A percentile compares a stretch with the other conserved stretches of the same genome.
Conservation (phyloP, 352 stramenopile species). For the Hyaloperonospora brassicae region DNA sequence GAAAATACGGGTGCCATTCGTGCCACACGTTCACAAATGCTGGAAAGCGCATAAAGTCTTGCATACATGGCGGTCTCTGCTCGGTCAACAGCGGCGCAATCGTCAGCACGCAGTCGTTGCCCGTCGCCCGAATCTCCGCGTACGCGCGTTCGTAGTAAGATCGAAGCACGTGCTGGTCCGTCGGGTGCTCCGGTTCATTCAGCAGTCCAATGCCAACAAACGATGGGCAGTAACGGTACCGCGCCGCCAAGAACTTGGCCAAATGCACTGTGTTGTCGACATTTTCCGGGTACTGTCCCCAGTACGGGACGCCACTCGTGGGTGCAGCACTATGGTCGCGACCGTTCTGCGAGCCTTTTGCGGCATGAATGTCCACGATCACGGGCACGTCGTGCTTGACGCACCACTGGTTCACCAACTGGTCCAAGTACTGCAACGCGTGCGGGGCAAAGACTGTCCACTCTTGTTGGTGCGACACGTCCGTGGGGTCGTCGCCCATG, state of each 20-base stretch:
- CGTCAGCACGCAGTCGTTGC: slow-evolving; percentile 71
- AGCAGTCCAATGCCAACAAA: slow-evolving; percentile 70
- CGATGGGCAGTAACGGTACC: slow-evolving; percentile 61
- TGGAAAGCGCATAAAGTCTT: slow-evolving; percentile 49
- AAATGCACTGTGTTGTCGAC: slow-evolving; percentile 48
- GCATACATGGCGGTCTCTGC: slow-evolving; percentile 46
- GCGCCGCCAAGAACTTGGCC: slow-evolving; percentile 45
- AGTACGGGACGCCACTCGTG: slow-evolving; percentile 38
- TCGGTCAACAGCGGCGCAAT: slow-evolving; percentile 51
- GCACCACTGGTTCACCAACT: slow-evolving; percentile 43
- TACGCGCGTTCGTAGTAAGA: slow-evolving; percentile 74
- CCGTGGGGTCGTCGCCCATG: slow-evolving; percentile 54
- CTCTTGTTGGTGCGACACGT: slow-evolving; percentile 35
- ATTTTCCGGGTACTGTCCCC: slow-evolving; percentile 58
- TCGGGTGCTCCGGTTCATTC: slow-evolving; percentile 59
- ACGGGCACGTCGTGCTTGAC: slow-evolving; percentile 47
- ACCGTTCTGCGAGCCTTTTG: slow-evolving; percentile 78
- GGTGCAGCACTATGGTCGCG: slow-evolving; percentile 63
- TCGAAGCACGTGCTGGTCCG: slow-evolving; percentile 49
- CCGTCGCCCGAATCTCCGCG: slow-evolving; percentile 44
- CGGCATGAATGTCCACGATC: slow-evolving; percentile 70
- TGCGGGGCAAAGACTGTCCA: slow-evolving; percentile 43
- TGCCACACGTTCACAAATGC: slow-evolving; percentile 75
- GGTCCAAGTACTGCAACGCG: slow-evolving; percentile 42
- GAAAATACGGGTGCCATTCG: slow-evolving; percentile 83